These are phyloP conservation scores for Malassezia dermatis DNA, from an alignment of 1,284 basidiomycete genomes.

Conservation along the genomic window DNA sequence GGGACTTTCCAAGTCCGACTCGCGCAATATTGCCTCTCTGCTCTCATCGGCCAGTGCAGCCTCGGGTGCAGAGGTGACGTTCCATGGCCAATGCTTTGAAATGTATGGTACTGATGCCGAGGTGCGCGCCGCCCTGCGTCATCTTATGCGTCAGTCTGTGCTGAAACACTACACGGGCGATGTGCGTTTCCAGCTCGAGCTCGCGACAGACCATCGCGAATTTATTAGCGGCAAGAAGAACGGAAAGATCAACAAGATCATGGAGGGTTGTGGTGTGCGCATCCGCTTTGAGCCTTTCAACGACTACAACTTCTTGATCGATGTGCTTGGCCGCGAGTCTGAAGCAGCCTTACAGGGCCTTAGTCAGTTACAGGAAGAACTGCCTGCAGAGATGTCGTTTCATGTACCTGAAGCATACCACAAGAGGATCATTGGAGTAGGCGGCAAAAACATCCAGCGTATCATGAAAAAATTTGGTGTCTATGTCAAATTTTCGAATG, in stretches of 20 bases:
- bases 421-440: constrained; percentile 97
- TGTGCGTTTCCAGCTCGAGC: constrained; percentile 94
- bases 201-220: constrained; percentile 93
- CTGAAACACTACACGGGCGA: constrained; percentile 93
- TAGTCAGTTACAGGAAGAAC: constrained; percentile 81
- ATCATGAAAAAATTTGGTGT: constrained; percentile 99
- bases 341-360: constrained; percentile 73
- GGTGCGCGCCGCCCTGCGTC: constrained; percentile 72
- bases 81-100: constrained; percentile 95
- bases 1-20: constrained; percentile 68
- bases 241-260: constrained; percentile 53
- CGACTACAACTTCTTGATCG: constrained; percentile 97
- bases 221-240: constrained; percentile 60
- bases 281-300: constrained; percentile 99
- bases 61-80: constrained; percentile 86
- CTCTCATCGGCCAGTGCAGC: constrained; percentile 75
- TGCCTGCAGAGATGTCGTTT: constrained; percentile 98
- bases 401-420: constrained; percentile 97
- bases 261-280: constrained; percentile 62
- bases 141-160: constrained; percentile 79
- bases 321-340: constrained; percentile 54
- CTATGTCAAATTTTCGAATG: constrained; percentile 98
- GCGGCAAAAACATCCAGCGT: constrained; percentile 92
- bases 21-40: constrained; percentile 70
- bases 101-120: constrained; percentile 90